phyloP scores from a whole-genome alignment of 768 basidiomycete species.

The Naganishia onofrii region DNA sequence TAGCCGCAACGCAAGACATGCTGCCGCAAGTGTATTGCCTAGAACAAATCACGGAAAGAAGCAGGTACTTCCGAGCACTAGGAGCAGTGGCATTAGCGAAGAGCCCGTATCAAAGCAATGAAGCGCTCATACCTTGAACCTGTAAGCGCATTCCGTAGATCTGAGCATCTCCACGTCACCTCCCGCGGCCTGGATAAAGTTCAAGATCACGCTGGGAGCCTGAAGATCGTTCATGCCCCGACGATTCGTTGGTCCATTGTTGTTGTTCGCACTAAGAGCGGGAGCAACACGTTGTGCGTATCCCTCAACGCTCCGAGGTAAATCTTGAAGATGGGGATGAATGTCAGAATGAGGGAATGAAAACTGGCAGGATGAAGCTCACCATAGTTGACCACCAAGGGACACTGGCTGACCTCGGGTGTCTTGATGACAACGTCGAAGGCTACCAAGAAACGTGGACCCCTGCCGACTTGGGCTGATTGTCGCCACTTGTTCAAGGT shows the following conservation, averaged over 20 bases:
- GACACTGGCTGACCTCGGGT: slow-evolving; percentile 82
- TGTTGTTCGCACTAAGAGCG: slow-evolving; percentile 40
- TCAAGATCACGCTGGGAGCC: slow-evolving; percentile 73
- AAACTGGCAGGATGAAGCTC: slow-evolving; percentile 31
- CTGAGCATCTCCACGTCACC: slow-evolving; percentile 98
- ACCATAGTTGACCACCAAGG: slow-evolving; percentile 95
- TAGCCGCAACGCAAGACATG: background rate
- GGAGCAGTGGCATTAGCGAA: slow-evolving; percentile 12
- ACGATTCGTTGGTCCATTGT: slow-evolving; percentile 17
- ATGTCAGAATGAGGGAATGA: background rate
- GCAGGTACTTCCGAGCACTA: slow-evolving; percentile 36
- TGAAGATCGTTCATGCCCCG: background rate
- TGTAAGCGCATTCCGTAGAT: slow-evolving; percentile 96
- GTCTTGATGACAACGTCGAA: slow-evolving; percentile 91
- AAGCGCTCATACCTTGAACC: slow-evolving; percentile 49
- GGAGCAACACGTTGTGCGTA: slow-evolving; percentile 75
- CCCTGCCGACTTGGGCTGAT: slow-evolving; percentile 33
- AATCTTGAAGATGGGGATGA: slow-evolving; percentile 52
- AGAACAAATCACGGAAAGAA: slow-evolving; percentile 36
- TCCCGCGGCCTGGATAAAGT: slow-evolving; percentile 94
- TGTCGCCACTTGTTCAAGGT: slow-evolving; percentile 72
- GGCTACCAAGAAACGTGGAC: slow-evolving; percentile 66
- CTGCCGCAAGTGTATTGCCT: background rate
- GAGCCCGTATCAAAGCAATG: slow-evolving; percentile 10
- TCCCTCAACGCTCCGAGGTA: slow-evolving; percentile 70